Conservation (phyloP, 2,329 filamentous ascomycete species). For the Ophiostoma sp. region DNA sequence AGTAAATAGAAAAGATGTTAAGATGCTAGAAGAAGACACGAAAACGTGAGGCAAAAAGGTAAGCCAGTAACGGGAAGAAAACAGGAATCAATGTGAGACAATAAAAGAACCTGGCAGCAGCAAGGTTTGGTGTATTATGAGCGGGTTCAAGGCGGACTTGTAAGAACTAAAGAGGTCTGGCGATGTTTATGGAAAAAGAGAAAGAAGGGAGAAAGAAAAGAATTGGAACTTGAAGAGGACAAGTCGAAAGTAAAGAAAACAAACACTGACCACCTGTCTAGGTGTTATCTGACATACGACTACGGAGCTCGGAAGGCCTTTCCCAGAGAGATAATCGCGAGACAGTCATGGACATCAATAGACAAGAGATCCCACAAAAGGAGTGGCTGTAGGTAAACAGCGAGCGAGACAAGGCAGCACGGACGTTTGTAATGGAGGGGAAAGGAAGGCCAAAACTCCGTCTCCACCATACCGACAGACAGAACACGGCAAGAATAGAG, state of each 20-base stretch:
- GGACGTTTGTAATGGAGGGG: neutral
- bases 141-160: neutral
- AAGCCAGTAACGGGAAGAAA: neutral
- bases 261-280: neutral
- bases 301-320: neutral
- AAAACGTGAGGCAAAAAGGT: neutral
- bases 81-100: conserved; percentile 15
- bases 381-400: neutral
- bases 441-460: neutral
- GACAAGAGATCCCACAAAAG: neutral
- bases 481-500: neutral
- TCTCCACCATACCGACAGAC: neutral
- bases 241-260: neutral
- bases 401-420: conserved; percentile 2
- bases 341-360: conserved; percentile 1
- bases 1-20: neutral
- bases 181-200: neutral
- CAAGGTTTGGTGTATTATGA: neutral
- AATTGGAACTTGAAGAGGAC: neutral
- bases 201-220: neutral
- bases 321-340: conserved; percentile 12
- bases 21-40: neutral
- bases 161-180: neutral
- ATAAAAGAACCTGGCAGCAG: neutral
- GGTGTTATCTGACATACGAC: neutral